Conservation (phyloP, 306 rosid genomes). For the Chamaecrista fasciculata region DNA sequence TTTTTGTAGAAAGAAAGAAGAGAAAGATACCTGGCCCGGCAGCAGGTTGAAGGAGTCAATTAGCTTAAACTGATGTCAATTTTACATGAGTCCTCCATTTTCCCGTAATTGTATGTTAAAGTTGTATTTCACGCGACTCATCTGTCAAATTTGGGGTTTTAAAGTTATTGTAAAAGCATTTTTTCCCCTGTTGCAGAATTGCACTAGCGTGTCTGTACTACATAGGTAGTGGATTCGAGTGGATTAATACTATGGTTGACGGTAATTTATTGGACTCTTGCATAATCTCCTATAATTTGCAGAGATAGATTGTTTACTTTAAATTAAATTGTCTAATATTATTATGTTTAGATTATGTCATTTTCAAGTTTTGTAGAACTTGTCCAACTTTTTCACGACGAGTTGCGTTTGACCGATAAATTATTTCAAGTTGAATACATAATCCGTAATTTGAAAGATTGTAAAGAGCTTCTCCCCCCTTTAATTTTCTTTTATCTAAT, state of each 20-base stretch:
- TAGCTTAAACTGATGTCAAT: conserved; percentile 29
- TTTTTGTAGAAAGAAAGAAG: conserved; percentile 86
- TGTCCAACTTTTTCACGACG: too few relatives aligned
- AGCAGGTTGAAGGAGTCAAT: conserved; percentile 81
- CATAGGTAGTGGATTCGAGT: conserved; percentile 34
- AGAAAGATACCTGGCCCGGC: conserved; percentile 92
- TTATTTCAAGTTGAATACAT: not conserved
- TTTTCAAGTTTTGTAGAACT: too few relatives aligned
- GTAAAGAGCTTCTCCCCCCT: too few relatives aligned
- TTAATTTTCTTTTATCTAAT: too few relatives aligned
- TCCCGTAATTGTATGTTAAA: conserved; percentile 27
- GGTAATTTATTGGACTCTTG: conserved; percentile 23
- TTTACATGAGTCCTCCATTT: conserved; percentile 24
- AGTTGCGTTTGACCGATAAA: too few relatives aligned
- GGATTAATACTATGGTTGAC: conserved; percentile 26
- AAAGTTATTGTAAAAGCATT: conserved; percentile 28
- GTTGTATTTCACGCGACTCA: conserved; percentile 31
- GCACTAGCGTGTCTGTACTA: conserved; percentile 16
- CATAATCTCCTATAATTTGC: conserved; percentile 30
- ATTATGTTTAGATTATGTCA: too few relatives aligned
- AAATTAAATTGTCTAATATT: conserved; percentile 22
- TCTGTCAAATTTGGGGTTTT: conserved; percentile 22
- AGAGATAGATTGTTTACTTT: conserved; percentile 44
- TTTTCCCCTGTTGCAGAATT: not conserved
- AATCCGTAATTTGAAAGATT: not conserved